phyloP scores from a whole-genome alignment of 768 basidiomycete genomes.

The Serpula lacrymans region DNA sequence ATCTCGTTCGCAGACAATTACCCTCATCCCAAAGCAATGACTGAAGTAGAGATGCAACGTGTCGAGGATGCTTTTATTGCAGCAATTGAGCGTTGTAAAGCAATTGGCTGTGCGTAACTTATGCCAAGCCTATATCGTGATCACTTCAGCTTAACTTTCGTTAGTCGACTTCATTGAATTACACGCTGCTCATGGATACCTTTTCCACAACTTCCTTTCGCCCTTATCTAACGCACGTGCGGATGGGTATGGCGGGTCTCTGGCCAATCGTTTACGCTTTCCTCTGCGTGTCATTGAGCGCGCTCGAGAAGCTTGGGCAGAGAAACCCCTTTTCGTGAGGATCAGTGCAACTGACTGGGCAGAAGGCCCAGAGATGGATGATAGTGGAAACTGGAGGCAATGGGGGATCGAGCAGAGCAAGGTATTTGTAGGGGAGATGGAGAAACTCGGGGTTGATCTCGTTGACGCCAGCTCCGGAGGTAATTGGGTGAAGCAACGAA shows the following conservation, averaged over 20 bases:
- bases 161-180: slow-evolving; percentile 74
- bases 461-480: slow-evolving; percentile 71
- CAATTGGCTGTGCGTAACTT: slow-evolving; percentile 53
- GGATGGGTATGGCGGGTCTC: slow-evolving; percentile 69
- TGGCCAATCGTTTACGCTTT: slow-evolving; percentile 72
- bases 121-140: slow-evolving; percentile 8
- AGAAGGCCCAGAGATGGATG: slow-evolving; percentile 50
- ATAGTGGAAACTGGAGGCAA: slow-evolving; percentile 52
- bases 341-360: slow-evolving; percentile 70
- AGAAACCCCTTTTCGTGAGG: slow-evolving; percentile 70
- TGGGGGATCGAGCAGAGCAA: slow-evolving; percentile 82
- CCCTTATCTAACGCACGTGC: slow-evolving; percentile 71
- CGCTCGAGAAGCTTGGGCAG: slow-evolving; percentile 53
- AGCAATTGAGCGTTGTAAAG: slow-evolving; percentile 51
- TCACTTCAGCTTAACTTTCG: not conserved
- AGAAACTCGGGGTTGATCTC: slow-evolving; percentile 68
- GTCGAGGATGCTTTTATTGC: slow-evolving; percentile 61
- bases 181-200: slow-evolving; percentile 65
- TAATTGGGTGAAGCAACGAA: slow-evolving; percentile 59
- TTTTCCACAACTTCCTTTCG: slow-evolving; percentile 66
- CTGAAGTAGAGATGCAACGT: slow-evolving; percentile 48
- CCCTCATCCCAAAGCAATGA: slow-evolving; percentile 58
- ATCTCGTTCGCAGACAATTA: slow-evolving; percentile 52
- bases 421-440: slow-evolving; percentile 50
- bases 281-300: slow-evolving; percentile 54